Evolutionary conservation across 805 yeast species (phyloP).

Genomic region (Yamadazyma takamatsuzukensis): DNA sequence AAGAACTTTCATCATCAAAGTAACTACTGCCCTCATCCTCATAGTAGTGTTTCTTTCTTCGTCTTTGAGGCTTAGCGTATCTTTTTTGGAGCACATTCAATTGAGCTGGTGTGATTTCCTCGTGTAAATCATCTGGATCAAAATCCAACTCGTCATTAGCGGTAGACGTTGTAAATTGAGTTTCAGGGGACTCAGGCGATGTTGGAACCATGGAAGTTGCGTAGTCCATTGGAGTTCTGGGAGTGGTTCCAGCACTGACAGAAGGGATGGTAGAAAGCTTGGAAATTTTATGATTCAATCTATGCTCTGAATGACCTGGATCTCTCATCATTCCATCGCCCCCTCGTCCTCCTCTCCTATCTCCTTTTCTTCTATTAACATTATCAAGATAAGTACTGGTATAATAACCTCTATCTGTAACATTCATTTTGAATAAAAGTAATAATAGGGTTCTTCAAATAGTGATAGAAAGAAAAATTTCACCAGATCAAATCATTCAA

Average conservation of each 20-base stretch:
- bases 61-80: constrained; percentile 3
- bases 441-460: too few relatives aligned
- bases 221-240: too few relatives aligned
- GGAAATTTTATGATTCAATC: too few relatives aligned
- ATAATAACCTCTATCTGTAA: constrained; percentile 39
- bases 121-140: constrained; percentile 27
- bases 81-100: constrained; percentile 21
- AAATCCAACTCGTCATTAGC: constrained; percentile 7
- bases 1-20: constrained; percentile 4
- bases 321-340: neutral
- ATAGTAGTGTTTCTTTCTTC: neutral
- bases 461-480: too few relatives aligned
- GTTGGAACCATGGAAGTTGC: constrained; percentile 3
- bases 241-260: too few relatives aligned
- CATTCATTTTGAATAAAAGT: constrained; percentile 26
- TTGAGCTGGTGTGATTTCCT: constrained; percentile 39
- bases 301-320: too few relatives aligned
- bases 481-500: too few relatives aligned
- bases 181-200: constrained; percentile 8
- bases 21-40: neutral
- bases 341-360: neutral
- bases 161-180: constrained; percentile 6
- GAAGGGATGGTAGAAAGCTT: too few relatives aligned
- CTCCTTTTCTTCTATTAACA: constrained; percentile 7
- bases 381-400: constrained; percentile 33